Conservation (phyloP, 352 stramenopile genomes). For the Saprolegnia diclina region DNA sequence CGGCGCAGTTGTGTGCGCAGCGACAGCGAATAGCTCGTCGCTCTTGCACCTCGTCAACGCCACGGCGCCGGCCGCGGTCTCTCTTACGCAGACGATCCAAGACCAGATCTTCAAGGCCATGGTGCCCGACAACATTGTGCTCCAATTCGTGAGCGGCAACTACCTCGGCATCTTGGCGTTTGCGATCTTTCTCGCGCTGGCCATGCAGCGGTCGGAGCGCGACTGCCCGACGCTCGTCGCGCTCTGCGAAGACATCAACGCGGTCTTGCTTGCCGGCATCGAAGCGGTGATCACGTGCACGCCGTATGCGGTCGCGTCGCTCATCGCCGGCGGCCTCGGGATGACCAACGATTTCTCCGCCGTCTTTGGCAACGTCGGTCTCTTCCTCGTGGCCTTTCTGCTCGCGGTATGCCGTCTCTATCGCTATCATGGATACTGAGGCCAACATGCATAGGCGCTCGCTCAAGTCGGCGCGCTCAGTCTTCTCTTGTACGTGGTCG, state of each 20-base stretch:
- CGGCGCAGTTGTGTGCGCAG: slow-evolving; percentile 15
- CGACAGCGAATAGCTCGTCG: slow-evolving; percentile 1
- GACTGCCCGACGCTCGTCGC: background rate
- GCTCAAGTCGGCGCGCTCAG: slow-evolving; percentile 42
- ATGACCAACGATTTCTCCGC: slow-evolving; percentile 40
- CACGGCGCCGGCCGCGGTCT: background rate
- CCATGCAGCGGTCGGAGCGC: slow-evolving; percentile 2
- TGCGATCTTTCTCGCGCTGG: slow-evolving; percentile 20
- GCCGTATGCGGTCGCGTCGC: slow-evolving; percentile 56
- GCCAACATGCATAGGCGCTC: slow-evolving; percentile 28
- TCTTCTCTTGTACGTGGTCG: slow-evolving; percentile 47
- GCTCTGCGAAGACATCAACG: slow-evolving; percentile 37
- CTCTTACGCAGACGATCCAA: slow-evolving; percentile 24
- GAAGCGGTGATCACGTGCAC: slow-evolving; percentile 57
- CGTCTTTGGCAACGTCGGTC: slow-evolving; percentile 44
- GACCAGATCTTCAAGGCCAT: slow-evolving; percentile 24
- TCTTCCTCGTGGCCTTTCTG: slow-evolving; percentile 41
- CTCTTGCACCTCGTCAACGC: background rate
- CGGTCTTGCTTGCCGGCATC: slow-evolving; percentile 66
- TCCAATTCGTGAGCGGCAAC: slow-evolving; percentile 21
- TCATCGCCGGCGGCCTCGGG: slow-evolving; percentile 57
- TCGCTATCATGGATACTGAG: background rate
- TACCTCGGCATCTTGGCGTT: slow-evolving; percentile 24
- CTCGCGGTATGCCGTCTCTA: background rate
- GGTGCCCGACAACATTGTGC: slow-evolving; percentile 26